A percentile compares a stretch with the other conserved stretches of the same genome.
These are phyloP conservation scores for Colletotrichum navitas DNA, from an alignment of 2,329 filamentous ascomycete species.

Conservation along the genomic window DNA sequence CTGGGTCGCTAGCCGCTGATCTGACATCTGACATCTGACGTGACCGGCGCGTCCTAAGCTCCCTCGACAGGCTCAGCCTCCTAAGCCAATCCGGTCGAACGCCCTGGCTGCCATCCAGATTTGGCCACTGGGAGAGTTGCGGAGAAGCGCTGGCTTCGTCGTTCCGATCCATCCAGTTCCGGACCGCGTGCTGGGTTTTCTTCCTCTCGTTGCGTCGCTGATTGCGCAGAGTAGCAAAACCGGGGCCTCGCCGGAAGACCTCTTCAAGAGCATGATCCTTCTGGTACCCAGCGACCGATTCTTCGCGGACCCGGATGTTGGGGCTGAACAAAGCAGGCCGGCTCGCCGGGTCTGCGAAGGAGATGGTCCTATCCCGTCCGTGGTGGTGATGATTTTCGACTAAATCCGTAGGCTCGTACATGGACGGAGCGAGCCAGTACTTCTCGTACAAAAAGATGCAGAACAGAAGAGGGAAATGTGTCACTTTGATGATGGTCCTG, in stretches of 20 bases:
- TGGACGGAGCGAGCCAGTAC: slow-evolving; percentile 77
- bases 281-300: slow-evolving; percentile 88
- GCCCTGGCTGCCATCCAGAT: slow-evolving; percentile 58
- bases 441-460: slow-evolving; percentile 90
- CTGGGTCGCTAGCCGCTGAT: slow-evolving; percentile 74
- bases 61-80: slow-evolving; percentile 66
- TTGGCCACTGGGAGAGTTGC: slow-evolving; percentile 62
- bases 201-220: slow-evolving; percentile 73
- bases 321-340: slow-evolving; percentile 79
- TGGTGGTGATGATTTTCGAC: slow-evolving; percentile 77
- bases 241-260: slow-evolving; percentile 83
- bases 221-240: slow-evolving; percentile 70
- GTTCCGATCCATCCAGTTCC: slow-evolving; percentile 88
- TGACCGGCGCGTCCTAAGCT: slow-evolving; percentile 58
- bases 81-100: slow-evolving; percentile 61
- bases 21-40: slow-evolving; percentile 67
- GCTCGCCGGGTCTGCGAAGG: slow-evolving; percentile 68
- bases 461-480: slow-evolving; percentile 89
- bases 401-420: slow-evolving; percentile 87
- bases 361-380: slow-evolving; percentile 62
- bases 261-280: slow-evolving; percentile 93
- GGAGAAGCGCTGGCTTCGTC: slow-evolving; percentile 63
- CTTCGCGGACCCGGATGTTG: slow-evolving; percentile 79
- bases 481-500: slow-evolving; percentile 89
- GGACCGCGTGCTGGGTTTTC: slow-evolving; percentile 84